These are phyloP conservation scores for Eucalyptus cloeziana DNA, from an alignment of 345 rosid genomes.

Conservation along the genomic window DNA sequence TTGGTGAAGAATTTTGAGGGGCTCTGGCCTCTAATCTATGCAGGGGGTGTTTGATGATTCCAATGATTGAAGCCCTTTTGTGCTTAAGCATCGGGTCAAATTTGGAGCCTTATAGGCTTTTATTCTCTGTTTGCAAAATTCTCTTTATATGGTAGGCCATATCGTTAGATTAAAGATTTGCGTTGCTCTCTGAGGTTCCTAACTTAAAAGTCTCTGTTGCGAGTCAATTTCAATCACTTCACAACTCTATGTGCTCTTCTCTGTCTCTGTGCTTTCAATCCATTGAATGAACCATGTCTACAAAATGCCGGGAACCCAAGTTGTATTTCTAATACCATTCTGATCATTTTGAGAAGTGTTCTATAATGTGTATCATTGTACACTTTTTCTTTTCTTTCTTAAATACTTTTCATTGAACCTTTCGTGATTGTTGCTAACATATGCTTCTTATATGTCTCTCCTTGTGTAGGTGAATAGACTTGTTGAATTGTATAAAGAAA, in stretches of 20 bases:
- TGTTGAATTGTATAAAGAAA: conserved; percentile 81
- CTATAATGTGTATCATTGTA: background rate
- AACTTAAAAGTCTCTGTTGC: background rate
- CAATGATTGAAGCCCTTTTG: background rate
- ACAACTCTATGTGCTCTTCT: background rate
- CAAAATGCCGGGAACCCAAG: background rate
- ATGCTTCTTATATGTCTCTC: background rate
- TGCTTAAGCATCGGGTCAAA: background rate
- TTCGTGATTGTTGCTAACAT: background rate
- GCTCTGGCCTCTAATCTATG: background rate
- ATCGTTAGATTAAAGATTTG: background rate
- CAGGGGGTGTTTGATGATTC: background rate
- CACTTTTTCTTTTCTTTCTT: background rate
- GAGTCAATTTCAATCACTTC: background rate
- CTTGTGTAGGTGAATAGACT: conserved; percentile 64
- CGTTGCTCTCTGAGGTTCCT: background rate
- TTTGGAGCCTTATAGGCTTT: background rate
- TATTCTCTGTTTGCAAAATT: background rate
- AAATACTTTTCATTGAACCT: background rate
- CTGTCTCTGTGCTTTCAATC: background rate
- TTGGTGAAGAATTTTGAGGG: background rate
- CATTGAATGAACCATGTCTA: background rate
- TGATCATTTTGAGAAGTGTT: background rate
- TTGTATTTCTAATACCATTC: background rate
- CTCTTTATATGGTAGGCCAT: background rate